Evolutionary conservation across 306 rosid genomes (phyloP), one percentile per base, ranked within the genome.

Genomic region (Carpinus fangiana): DNA sequence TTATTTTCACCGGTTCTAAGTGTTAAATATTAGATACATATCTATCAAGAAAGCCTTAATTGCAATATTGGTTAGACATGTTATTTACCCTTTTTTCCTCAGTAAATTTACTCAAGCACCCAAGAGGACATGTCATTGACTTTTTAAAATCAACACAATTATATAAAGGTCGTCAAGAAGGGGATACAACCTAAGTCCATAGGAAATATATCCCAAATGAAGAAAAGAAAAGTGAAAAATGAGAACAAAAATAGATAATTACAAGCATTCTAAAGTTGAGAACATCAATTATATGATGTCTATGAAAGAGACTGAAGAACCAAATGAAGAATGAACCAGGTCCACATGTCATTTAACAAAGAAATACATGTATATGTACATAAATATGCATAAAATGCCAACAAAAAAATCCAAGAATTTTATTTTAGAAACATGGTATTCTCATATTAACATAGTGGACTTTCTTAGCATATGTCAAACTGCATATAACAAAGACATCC

Each of bases 1-100:
- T 21, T 73, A 74, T 53, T 50, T 76, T 80, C 73, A 73, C 56
- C 79, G 64, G n/a, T 21, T 79, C 28, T 14, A 12, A n/a, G 77
- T 10, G 5, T 10, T 51, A 38, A 82, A 62, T 46, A 67, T 52
- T 41, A 36, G 64, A 69, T 20, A 21, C 28, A 43, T 64, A 79
- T 10, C 50, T 38, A 72, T 14, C 73, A 76, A 7, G 18, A 68
- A 57, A 73, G 46, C 77, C 72, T 56, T 4, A 46, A 76, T 31
- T 21, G 76, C 71, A 75, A 11, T 21, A 59, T 3, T 9, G 65
- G 8, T 28, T 31, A 74, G 57, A 45, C 47, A 41, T 41, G 68
- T 59, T 56, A 8, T 59, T 31, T 14, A 23, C 2, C 7, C 2
- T 4, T 13, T 31, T 34, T 64, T 34, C 1, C 70, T 64, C 0